Evolutionary conservation across 345 rosid genomes (phyloP).

Genomic region (Populus euphratica): DNA sequence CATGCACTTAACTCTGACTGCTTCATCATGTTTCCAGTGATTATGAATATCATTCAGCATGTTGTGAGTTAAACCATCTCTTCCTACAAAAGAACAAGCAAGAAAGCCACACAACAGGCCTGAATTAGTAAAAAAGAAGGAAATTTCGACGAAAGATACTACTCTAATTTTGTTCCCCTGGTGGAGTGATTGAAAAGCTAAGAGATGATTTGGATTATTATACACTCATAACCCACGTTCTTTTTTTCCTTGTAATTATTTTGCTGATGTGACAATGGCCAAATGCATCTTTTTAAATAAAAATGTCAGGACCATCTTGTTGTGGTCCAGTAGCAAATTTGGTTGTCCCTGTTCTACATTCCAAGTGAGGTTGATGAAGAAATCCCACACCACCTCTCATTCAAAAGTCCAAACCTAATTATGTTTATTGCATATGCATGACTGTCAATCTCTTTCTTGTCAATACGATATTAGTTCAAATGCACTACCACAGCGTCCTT

Average conservation of each 20-base stretch:
- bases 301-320: neutral
- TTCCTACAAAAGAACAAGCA: slow-evolving; percentile 42
- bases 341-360: neutral
- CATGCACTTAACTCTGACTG: slow-evolving; percentile 79
- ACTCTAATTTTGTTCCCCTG: neutral
- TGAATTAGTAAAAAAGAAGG: neutral
- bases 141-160: neutral
- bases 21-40: slow-evolving; percentile 75
- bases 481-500: too few species aligned
- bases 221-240: too few species aligned
- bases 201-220: too few species aligned
- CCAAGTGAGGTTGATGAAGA: neutral
- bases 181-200: too few species aligned
- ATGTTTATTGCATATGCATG: too few species aligned
- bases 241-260: too few species aligned
- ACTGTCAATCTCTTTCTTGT: too few species aligned
- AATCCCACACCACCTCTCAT: neutral
- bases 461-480: too few species aligned
- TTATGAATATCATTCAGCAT: slow-evolving; percentile 88
- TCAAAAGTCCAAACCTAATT: neutral
- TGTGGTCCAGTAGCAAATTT: neutral
- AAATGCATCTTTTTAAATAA: neutral
- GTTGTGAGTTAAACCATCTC: slow-evolving; percentile 96
- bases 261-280: neutral
- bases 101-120: neutral